Percentiles rank a stretch among this genome's conserved stretches.
Evolutionary conservation across 75 land plant species (phyloP).

Genomic region (Sequoiadendron giganteum): DNA sequence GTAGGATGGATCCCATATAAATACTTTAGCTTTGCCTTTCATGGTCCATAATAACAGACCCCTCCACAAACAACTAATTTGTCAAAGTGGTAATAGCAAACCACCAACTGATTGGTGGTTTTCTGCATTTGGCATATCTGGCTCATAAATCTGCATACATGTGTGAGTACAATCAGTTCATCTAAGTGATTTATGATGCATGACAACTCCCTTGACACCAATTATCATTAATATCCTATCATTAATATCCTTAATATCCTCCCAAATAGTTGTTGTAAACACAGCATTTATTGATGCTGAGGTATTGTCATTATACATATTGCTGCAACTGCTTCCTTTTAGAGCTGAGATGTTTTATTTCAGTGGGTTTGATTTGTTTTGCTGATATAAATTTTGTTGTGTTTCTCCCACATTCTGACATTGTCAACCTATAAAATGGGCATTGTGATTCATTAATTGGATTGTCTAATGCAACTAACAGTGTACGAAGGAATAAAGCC

Average conservation of each 20-base stretch:
- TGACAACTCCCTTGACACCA: not conserved
- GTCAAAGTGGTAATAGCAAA: not conserved
- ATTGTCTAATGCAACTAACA: constrained; percentile 18
- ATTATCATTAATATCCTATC: not conserved
- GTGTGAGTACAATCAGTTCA: not conserved
- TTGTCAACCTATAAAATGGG: not conserved
- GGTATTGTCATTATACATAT: not conserved
- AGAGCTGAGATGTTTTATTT: not conserved
- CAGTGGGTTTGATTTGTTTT: not conserved
- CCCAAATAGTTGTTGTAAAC: not conserved
- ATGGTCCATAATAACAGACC: not conserved
- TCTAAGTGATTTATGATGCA: not conserved
- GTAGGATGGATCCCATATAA: not conserved
- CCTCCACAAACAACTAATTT: not conserved
- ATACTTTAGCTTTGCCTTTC: not conserved
- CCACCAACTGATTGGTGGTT: not conserved
- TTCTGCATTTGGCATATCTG: not conserved
- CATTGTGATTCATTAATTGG: constrained; percentile 3
- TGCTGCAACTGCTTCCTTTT: not conserved
- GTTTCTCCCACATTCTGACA: not conserved
- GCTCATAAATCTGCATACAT: not conserved
- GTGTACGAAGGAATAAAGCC: constrained; percentile 90
- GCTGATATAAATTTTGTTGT: not conserved
- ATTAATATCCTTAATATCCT: not conserved
- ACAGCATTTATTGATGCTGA: not conserved